Evolutionary conservation across 371 early-diverging fungal species (phyloP), one percentile per base, ranked within the genome.

Genomic region (Mortierella sp.): DNA sequence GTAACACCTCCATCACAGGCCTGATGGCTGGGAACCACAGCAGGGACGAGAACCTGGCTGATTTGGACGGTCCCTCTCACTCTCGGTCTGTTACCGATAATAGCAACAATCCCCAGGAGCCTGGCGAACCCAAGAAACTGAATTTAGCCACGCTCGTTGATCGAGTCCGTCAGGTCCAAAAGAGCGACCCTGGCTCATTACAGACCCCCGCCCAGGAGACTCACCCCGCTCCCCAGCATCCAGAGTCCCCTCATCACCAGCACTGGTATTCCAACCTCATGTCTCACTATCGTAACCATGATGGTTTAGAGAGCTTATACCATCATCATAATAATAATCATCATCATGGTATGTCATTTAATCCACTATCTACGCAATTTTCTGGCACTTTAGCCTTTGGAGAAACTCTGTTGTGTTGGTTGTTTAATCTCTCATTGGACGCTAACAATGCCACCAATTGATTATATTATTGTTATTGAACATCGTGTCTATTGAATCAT

Each of bases 141-240:
- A 41, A 77, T 11, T 58, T 82, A 33, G 59, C 83, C 28, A 59
- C 50, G 10, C 65, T 70, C 52, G 77, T 72, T 66, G 73, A 76
- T 53, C 73, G 68, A 41, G 83, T 83, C 48, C 73, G 75, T 48
- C 64, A 43, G 52, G 80, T 55, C n/a, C 72, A 69, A 72, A 81
- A 69, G 45, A 28, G 16, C 36, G 76, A 75, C 21, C 76, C 69
- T 15, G 33, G 32, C 3, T 32, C 52, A 16, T 43, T 72, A 45
- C 53, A 47, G 22, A 55, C 65, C 36, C 60, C 61, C 24, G 58
- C 55, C 24, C 24, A 59, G 0, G 36, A 48, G 55, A 58, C 53
- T 8, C 55, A 45, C 0, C 43, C 52, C 19, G 4, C 58, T 45
- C 19, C 62, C 21, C 32, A 5, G 5, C 66, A 62, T n/a, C 65